These are phyloP conservation scores for Epicoccum nigrum DNA, from an alignment of 2,329 filamentous ascomycete species.

Conservation along the genomic window DNA sequence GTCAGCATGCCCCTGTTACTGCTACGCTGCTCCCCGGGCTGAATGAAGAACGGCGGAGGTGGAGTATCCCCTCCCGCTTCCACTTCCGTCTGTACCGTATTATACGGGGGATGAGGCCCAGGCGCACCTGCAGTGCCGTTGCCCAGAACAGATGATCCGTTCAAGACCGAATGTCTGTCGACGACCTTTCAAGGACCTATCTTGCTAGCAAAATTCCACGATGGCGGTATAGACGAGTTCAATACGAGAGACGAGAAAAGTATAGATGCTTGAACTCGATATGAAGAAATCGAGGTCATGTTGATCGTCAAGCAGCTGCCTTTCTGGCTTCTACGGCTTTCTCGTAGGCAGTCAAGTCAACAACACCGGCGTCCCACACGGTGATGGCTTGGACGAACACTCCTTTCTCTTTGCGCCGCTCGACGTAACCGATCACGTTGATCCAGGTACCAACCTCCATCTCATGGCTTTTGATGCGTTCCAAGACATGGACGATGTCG, in stretches of 20 bases:
- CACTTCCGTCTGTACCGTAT: too few relatives aligned
- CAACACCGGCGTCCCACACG: constrained; percentile 75
- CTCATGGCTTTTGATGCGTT: constrained; percentile 66
- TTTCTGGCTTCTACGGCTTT: constrained; percentile 47
- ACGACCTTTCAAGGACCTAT: too few relatives aligned
- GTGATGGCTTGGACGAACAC: constrained; percentile 73
- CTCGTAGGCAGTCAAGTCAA: constrained; percentile 77
- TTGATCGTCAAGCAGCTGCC: constrained; percentile 1
- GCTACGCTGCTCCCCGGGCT: too few relatives aligned
- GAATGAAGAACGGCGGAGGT: too few relatives aligned
- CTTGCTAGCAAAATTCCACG: too few relatives aligned
- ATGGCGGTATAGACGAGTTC: neutral
- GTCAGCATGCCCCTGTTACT: too few relatives aligned
- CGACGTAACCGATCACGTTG: constrained; percentile 83
- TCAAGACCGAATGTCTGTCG: too few relatives aligned
- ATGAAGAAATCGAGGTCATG: neutral
- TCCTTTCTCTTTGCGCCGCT: constrained; percentile 28
- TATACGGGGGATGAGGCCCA: too few relatives aligned
- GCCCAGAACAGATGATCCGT: too few relatives aligned
- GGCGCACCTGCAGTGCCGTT: too few relatives aligned
- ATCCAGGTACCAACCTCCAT: constrained; percentile 82
- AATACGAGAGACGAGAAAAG: neutral
- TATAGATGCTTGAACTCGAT: neutral
- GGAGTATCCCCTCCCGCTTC: too few relatives aligned
- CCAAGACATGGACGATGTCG: constrained; percentile 73